A percentile compares a stretch with the other conserved stretches of the same genome.
Conservation (phyloP, 1,284 basidiomycete genomes). For the Pyrrhoderma lamaoense region DNA sequence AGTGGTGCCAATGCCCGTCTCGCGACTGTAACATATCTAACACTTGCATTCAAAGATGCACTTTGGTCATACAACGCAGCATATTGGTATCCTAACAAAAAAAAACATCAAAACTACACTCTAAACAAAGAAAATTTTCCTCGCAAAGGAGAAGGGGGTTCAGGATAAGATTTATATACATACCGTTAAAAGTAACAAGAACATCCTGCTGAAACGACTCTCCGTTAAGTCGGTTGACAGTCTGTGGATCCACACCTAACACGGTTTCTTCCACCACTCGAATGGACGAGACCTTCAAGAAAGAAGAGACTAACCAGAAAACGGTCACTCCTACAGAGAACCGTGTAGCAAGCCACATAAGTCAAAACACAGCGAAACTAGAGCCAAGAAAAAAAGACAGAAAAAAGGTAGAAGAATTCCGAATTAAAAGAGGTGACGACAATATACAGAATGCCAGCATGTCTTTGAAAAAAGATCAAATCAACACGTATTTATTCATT, state of each 20-base stretch:
- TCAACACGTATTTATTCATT: no score
- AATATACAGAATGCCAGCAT: no score
- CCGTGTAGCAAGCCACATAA: neutral
- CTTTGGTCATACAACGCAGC: constrained; percentile 31
- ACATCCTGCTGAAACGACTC: constrained; percentile 39
- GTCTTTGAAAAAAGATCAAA: no score
- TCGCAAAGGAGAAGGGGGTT: neutral
- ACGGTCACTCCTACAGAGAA: neutral
- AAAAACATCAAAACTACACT: neutral
- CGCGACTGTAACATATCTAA: constrained; percentile 30
- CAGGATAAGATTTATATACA: neutral
- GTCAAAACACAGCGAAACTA: no score
- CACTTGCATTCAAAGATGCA: constrained; percentile 26
- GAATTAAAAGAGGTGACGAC: no score
- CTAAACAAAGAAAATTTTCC: neutral
- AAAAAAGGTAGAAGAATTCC: no score
- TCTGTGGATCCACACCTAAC: constrained; percentile 32
- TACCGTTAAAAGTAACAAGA: constrained; percentile 32
- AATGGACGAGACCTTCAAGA: constrained; percentile 1
- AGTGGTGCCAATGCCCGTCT: constrained; percentile 28
- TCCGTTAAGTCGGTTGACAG: constrained; percentile 36
- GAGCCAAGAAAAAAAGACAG: no score
- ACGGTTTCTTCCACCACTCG: constrained; percentile 24
- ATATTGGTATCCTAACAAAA: constrained; percentile 33
- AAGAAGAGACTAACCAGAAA: neutral